Base-by-base conservation (phyloP, 495 filamentous ascomycete species). In the Neurospora sp. region DNA sequence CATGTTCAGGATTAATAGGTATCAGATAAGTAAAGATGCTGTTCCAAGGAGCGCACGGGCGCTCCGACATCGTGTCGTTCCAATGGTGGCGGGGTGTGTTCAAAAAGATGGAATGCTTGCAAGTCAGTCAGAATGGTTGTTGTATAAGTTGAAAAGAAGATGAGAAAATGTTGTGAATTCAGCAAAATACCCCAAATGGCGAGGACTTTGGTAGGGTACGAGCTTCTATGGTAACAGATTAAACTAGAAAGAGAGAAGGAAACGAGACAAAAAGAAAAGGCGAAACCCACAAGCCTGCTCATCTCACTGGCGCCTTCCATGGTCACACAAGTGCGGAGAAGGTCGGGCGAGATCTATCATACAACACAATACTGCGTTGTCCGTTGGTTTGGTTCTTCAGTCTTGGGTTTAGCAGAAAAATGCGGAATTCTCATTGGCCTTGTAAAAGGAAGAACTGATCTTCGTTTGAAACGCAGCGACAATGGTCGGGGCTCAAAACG, bases 161-260 rank as follows among this genome's bases (percentile, higher is more conserved):
- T 0, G 5, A 21, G 43, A 17, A 17, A 0, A 48, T 9, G 43
- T 9, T 1, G 43, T 24, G 43, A 4, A 9, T 5, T 1, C n/a
- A 24, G n/a, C 43, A 5, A 48, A 0, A 24, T 48, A 11, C n/a
- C n/a, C n/a, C 5, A 0, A n/a, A 0, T 4, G 0, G 5, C 43
- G n/a, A 48, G 1, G n/a, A 48, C 8, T 9, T 21, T 48, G 43
- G n/a, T 5, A 3, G 8, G 43, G n/a, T 0, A 48, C n/a, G n/a
- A 48, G 43, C 5, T 48, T 48, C 43, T 24, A 1, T 0, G 43
- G n/a, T 24, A 8, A 48, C 5, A 48, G 9, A 1, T 11, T 21
- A 5, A 3, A 11, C 0, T 48, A 9, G 24, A 17, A 62, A 62
- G 13, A 31, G 21, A 7, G 24, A 62, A 31, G 11, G 48, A 28